A percentile compares a stretch with the other conserved stretches of the same genome.
phyloP scores from a whole-genome alignment of 305 asterid species.

The Solanum hybrid region DNA sequence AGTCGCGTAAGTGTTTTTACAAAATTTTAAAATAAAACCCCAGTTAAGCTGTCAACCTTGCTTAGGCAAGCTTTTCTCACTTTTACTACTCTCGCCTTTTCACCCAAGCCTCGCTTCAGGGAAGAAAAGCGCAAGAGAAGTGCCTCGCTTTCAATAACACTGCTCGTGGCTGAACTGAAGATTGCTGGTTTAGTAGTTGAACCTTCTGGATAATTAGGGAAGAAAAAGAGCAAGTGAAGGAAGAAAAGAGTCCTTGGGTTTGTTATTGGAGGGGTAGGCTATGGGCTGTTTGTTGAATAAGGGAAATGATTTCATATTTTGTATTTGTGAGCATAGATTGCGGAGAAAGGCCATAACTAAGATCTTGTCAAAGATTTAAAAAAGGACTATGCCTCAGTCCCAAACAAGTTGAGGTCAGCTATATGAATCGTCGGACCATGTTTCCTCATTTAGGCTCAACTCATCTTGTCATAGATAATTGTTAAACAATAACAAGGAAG shows the following conservation, averaged over 20 bases:
- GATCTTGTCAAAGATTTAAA: background rate
- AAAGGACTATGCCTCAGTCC: background rate
- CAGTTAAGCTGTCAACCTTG: background rate
- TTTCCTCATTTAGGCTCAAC: background rate
- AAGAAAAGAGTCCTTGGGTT: background rate
- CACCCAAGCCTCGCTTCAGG: background rate
- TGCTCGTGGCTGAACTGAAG: background rate
- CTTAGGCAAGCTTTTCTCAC: background rate
- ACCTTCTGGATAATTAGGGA: background rate
- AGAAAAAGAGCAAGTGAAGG: background rate
- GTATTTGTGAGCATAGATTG: background rate
- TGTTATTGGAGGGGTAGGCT: background rate
- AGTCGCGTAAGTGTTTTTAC: background rate
- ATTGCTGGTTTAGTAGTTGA: background rate
- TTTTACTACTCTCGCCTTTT: background rate
- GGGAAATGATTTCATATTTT: background rate
- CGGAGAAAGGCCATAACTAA: background rate
- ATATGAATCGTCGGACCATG: background rate
- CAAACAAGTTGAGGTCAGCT: background rate
- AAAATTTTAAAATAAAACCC: background rate
- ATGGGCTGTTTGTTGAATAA: background rate
- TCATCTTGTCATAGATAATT: background rate
- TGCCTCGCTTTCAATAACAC: background rate
- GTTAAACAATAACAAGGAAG: background rate
- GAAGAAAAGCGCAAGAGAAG: background rate